phyloP scores from a whole-genome alignment of 805 yeast species.

The Yarrowia sp. region DNA sequence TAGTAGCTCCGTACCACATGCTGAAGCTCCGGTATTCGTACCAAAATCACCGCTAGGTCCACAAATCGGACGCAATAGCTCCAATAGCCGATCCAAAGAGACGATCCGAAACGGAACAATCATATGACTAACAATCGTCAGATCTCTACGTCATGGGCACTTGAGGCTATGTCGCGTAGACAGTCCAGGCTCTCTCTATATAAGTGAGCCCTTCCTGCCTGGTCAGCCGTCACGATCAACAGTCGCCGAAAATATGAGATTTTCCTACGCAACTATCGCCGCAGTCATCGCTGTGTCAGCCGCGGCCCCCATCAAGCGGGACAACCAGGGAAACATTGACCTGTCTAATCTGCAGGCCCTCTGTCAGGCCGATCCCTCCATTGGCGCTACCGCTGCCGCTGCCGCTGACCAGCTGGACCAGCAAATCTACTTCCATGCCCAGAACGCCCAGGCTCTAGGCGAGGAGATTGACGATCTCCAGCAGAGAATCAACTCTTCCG shows the following conservation, averaged over 20 bases:
- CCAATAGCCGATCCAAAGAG: not conserved
- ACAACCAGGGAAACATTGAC: not conserved
- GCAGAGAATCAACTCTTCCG: not conserved
- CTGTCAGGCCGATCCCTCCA: not conserved
- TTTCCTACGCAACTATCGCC: not conserved
- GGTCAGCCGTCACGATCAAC: not conserved
- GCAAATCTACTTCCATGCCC: not conserved
- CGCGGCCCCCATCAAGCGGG: not conserved
- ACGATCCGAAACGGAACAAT: not conserved
- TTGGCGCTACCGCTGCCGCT: not conserved
- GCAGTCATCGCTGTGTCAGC: not conserved
- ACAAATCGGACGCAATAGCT: not conserved
- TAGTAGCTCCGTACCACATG: not conserved
- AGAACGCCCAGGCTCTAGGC: not conserved
- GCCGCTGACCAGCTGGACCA: not conserved
- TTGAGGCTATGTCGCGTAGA: not conserved
- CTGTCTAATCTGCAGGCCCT: not conserved
- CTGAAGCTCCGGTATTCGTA: not conserved
- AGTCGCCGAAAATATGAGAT: not conserved
- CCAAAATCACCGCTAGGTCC: not conserved
- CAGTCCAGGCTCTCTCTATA: not conserved
- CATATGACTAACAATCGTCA: not conserved
- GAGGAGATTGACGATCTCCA: not conserved
- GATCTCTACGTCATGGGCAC: not conserved
- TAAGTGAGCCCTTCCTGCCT: not conserved